Evolutionary conservation across 441 rosid species (phyloP).

Genomic region (Lepidium campestre): DNA sequence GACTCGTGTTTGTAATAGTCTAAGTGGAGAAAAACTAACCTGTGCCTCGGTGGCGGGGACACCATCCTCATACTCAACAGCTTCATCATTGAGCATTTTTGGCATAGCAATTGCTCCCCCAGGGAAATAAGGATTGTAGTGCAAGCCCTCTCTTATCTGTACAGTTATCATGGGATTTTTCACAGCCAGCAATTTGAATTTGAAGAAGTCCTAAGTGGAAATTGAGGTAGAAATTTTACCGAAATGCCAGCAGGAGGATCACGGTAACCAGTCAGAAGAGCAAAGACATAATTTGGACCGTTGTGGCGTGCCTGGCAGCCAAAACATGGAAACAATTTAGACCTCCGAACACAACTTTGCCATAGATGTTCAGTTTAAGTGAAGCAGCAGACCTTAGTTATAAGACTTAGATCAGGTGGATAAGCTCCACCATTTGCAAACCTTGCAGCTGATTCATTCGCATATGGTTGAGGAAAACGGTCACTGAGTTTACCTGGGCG

Average conservation of each 20-base stretch:
- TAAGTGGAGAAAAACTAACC: constrained; percentile 33
- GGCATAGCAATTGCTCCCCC: constrained; percentile 99
- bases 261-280: constrained; percentile 94
- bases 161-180: not conserved
- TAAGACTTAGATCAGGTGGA: constrained; percentile 99
- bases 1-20: not conserved
- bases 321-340: not conserved
- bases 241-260: constrained; percentile 99
- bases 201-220: not conserved
- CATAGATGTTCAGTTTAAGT: not conserved
- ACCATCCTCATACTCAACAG: constrained; percentile 97
- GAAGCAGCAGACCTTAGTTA: constrained; percentile 66
- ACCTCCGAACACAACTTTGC: not conserved
- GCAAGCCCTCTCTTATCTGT: constrained; percentile 94
- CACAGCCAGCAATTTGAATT: not conserved
- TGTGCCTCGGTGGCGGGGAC: constrained; percentile 97
- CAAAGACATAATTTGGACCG: constrained; percentile 95
- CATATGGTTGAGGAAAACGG: constrained; percentile 89
- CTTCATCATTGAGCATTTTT: constrained; percentile 94
- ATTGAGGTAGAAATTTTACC: constrained; percentile 34
- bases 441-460: constrained; percentile 95
- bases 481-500: constrained; percentile 99
- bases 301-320: constrained; percentile 91
- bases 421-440: constrained; percentile 99
- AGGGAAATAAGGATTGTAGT: constrained; percentile 97